A percentile compares a stretch with the other conserved stretches of the same genome.
Evolutionary conservation across 2,329 filamentous ascomycete genomes (phyloP).

Genomic region (Cercospora brassicicola): DNA sequence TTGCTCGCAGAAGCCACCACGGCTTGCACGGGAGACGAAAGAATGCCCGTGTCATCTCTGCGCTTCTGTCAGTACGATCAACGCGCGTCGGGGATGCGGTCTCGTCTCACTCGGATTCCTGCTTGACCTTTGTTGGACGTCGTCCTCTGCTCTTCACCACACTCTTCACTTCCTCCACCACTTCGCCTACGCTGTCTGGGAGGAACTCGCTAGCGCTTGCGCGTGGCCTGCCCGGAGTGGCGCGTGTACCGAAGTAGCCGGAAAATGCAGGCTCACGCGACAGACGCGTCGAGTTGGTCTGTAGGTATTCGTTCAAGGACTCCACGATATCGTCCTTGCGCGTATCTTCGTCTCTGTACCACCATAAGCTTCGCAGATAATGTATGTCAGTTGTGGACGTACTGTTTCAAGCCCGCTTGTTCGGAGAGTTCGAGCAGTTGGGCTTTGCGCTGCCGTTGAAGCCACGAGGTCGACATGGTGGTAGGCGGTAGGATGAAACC

Average conservation of each 20-base stretch:
- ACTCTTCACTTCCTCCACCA: constrained; percentile 33
- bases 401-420: constrained; percentile 37
- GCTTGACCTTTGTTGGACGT: constrained; percentile 40
- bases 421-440: constrained; percentile 34
- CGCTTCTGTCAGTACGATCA: constrained; percentile 1
- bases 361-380: background rate
- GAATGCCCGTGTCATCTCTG: constrained; percentile 26
- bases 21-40: constrained; percentile 25
- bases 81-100: background rate
- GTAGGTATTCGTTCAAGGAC: constrained; percentile 71
- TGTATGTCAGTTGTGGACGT: constrained; percentile 9
- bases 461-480: constrained; percentile 34
- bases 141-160: constrained; percentile 33
- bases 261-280: constrained; percentile 63
- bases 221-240: constrained; percentile 55
- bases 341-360: constrained; percentile 53
- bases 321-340: constrained; percentile 79
- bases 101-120: constrained; percentile 37
- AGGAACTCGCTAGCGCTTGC: constrained; percentile 27
- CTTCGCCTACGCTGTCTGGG: constrained; percentile 28
- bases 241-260: constrained; percentile 66
- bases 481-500: constrained; percentile 1
- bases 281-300: constrained; percentile 66
- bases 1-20: constrained; percentile 18
- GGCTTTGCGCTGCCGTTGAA: constrained; percentile 35